Evolutionary conservation across 129 eudicot species (phyloP), one percentile per base, ranked within the genome.

Genomic region (Dittrichia graveolens): DNA sequence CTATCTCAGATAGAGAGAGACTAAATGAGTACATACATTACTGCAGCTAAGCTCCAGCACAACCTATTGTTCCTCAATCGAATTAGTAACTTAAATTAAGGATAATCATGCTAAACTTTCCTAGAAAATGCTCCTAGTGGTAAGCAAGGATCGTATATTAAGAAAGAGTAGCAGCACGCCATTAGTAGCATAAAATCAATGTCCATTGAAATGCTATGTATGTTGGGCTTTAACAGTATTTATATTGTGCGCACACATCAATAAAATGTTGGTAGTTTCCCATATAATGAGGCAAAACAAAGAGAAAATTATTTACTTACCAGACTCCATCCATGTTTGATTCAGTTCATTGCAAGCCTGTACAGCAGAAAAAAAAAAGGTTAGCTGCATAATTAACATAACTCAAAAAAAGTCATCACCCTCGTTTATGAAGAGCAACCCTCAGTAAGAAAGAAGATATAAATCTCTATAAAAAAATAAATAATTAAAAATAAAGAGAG

Each of bases 311-410:
- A 40, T 65, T 68, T 13, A 73, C 81, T 73, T 71, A 94, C 98
- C 98, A 64, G 98, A 94, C 56, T 94, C 98, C 98, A 94, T 90
- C 98, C 98, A 94, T 48, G 95, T 90, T 77, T 90, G 98, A 67
- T 82, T 87, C 75, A 94, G 80, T 80, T 94, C 98, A 88, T 94
- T 94, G 82, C 98, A 94, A 10, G 98, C 98, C 98, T 94, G 90
- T 69, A 77, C 58, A 71, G 65, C 0, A 24, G 19, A 35, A 60
- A 50, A 40, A 74, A 39, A 61, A 63, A 15, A 39, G 37, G 13
- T 83, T 41, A 83, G 81, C 64, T 61, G 59, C 71, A 69, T 10
- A 31, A 69, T 10, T 31, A 37, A 65, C 62, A 63, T 31, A 61
- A 72, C 59, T 42, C 67, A 19, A 35, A 13, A 34, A 41, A 61